Percentiles rank a stretch among this genome's conserved stretches.
These are phyloP conservation scores for Moesziomyces sp. DNA, from an alignment of 1,284 basidiomycete genomes.

Conservation along the genomic window DNA sequence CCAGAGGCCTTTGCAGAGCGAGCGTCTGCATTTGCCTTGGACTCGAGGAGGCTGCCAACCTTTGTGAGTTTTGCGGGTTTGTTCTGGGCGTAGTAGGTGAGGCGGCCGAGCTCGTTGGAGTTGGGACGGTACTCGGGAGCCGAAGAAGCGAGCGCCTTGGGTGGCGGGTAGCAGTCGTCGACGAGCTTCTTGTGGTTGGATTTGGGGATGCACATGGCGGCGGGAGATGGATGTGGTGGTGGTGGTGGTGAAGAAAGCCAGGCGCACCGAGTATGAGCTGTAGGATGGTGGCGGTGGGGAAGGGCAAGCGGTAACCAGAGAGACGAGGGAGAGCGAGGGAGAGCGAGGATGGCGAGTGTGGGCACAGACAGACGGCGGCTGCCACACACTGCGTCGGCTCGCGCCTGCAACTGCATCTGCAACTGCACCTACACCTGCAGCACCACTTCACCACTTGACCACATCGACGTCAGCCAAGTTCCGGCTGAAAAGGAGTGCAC, in stretches of 20 bases:
- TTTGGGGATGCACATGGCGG: conserved; percentile 71
- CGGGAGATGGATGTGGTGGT: background rate
- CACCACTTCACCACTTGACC: too few relatives aligned
- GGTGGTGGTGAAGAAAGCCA: background rate
- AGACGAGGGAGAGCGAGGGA: background rate
- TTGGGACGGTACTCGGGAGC: conserved; percentile 76
- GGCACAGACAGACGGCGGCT: too few relatives aligned
- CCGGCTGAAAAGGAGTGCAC: too few relatives aligned
- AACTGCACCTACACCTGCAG: too few relatives aligned
- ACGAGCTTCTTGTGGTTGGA: conserved; percentile 88
- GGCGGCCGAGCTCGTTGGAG: conserved; percentile 83
- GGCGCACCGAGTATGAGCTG: background rate
- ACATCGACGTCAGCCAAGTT: too few relatives aligned
- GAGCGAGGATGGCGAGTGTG: background rate
- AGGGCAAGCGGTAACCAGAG: too few relatives aligned
- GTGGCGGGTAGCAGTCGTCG: conserved; percentile 87
- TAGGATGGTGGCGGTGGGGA: background rate
- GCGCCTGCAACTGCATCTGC: too few relatives aligned
- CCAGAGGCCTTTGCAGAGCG: conserved; percentile 76
- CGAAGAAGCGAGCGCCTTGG: conserved; percentile 79
- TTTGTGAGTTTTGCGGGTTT: conserved; percentile 89
- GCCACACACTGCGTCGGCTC: too few relatives aligned
- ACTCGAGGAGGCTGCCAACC: conserved; percentile 84
- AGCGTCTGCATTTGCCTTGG: conserved; percentile 77
- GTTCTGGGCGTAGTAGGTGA: conserved; percentile 92